Conservation (phyloP, 257 asterid genomes). For the Solanum chaucha region DNA sequence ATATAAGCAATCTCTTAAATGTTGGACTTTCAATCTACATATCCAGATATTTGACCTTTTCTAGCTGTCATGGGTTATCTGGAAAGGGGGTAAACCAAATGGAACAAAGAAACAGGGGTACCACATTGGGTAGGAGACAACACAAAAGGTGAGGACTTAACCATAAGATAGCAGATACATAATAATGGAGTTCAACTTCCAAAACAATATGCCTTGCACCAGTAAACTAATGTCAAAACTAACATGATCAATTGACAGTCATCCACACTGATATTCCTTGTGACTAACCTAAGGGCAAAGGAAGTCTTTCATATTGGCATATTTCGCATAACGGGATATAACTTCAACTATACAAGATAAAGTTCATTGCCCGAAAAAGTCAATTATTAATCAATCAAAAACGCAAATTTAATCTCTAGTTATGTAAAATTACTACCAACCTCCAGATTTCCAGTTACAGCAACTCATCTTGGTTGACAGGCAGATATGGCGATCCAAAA, state of each 20-base stretch:
- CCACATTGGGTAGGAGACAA: not conserved
- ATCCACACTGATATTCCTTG: not conserved
- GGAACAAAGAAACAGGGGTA: not conserved
- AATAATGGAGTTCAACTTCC: not conserved
- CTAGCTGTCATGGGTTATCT: not conserved
- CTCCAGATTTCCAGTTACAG: slow-evolving; percentile 29
- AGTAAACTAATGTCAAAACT: not conserved
- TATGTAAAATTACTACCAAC: slow-evolving; percentile 17
- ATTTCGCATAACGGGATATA: not conserved
- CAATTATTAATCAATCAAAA: not conserved
- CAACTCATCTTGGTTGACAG: slow-evolving; percentile 20
- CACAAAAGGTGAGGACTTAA: not conserved
- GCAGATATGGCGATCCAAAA: slow-evolving; percentile 42
- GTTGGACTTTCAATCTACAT: not conserved
- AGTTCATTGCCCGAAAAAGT: not conserved
- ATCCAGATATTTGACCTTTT: not conserved
- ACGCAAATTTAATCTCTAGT: not conserved
- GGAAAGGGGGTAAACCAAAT: not conserved
- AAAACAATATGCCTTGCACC: not conserved
- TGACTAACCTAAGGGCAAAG: not conserved
- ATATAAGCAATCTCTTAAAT: not conserved
- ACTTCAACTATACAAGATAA: not conserved
- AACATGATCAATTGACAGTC: not conserved
- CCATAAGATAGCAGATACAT: not conserved
- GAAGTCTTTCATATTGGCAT: not conserved